Evolutionary conservation across 2,329 filamentous ascomycete genomes (phyloP).

Genomic region (Ophiostoma sp.): DNA sequence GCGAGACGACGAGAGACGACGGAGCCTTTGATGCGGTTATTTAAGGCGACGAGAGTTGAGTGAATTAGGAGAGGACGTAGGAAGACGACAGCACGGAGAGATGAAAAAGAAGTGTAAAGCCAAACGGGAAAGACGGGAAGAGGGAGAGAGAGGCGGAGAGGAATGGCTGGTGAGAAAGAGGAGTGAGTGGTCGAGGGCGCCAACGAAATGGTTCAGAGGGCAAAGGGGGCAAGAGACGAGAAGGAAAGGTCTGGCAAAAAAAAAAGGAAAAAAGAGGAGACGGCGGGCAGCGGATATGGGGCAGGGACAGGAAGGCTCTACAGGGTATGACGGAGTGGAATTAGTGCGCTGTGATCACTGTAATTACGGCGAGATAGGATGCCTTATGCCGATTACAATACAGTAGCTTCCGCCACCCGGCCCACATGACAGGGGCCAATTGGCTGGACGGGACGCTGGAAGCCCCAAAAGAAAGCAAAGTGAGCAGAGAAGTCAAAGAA

Average conservation of each 20-base stretch:
- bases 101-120: neutral
- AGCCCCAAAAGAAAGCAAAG: neutral
- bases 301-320: neutral
- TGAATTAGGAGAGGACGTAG: neutral
- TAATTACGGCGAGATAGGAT: neutral
- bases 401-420: neutral
- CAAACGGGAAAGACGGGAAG: neutral
- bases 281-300: neutral
- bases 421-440: neutral
- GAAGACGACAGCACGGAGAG: neutral
- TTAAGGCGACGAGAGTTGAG: neutral
- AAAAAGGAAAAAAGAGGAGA: conserved; percentile 18
- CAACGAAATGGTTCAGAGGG: conserved; percentile 3
- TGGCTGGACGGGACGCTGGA: neutral
- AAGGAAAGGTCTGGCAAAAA: conserved; percentile 14
- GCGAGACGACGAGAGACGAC: neutral
- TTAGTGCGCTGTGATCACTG: neutral
- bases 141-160: neutral
- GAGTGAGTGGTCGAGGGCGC: neutral
- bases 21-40: neutral
- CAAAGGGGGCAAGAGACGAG: neutral
- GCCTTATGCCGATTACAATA: neutral
- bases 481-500: neutral
- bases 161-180: neutral
- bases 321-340: neutral